These are phyloP conservation scores for Aspergillus cejpii DNA, from an alignment of 2,329 filamentous ascomycete genomes.

Conservation along the genomic window DNA sequence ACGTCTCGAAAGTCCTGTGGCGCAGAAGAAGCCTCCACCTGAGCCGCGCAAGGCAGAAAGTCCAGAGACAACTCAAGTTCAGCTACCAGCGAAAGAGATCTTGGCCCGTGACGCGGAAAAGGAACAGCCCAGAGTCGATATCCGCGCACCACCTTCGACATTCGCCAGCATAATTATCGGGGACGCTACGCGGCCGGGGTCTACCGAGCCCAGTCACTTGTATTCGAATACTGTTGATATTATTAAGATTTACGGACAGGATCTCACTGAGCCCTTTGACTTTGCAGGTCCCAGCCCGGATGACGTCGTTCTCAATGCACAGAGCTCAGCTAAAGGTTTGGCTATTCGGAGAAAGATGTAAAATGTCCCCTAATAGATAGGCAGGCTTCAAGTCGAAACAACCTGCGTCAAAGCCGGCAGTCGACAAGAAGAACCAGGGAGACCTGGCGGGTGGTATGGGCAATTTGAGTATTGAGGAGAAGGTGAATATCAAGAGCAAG, in stretches of 20 bases:
- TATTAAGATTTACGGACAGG: slow-evolving; percentile 35
- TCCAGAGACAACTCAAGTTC: slow-evolving; percentile 2
- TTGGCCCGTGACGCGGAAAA: slow-evolving; percentile 10
- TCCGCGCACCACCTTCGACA: slow-evolving; percentile 45
- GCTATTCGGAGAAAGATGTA: slow-evolving; percentile 36
- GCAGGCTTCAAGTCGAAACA: slow-evolving; percentile 43
- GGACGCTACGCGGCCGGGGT: slow-evolving; percentile 17
- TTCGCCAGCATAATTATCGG: slow-evolving; percentile 46
- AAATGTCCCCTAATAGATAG: slow-evolving; percentile 34
- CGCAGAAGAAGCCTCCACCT: slow-evolving; percentile 16
- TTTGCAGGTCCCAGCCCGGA: slow-evolving; percentile 88
- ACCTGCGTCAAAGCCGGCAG: slow-evolving; percentile 34
- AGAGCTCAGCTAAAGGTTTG: slow-evolving; percentile 72
- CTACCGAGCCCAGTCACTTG: slow-evolving; percentile 32
- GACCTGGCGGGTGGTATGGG: slow-evolving; percentile 46
- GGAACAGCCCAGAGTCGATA: slow-evolving; percentile 16
- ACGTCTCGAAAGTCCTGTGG: slow-evolving; percentile 11
- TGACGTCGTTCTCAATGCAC: slow-evolving; percentile 78
- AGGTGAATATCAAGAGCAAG: slow-evolving; percentile 57
- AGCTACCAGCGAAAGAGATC: slow-evolving; percentile 5
- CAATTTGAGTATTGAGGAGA: slow-evolving; percentile 45
- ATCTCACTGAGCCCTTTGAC: slow-evolving; percentile 44
- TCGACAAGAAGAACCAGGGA: slow-evolving; percentile 38
- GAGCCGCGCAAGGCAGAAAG: slow-evolving; percentile 12
- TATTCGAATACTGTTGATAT: slow-evolving; percentile 30